Evolutionary conservation across 2,329 filamentous ascomycete genomes (phyloP).

Genomic region (Cyphellophora attinorum): DNA sequence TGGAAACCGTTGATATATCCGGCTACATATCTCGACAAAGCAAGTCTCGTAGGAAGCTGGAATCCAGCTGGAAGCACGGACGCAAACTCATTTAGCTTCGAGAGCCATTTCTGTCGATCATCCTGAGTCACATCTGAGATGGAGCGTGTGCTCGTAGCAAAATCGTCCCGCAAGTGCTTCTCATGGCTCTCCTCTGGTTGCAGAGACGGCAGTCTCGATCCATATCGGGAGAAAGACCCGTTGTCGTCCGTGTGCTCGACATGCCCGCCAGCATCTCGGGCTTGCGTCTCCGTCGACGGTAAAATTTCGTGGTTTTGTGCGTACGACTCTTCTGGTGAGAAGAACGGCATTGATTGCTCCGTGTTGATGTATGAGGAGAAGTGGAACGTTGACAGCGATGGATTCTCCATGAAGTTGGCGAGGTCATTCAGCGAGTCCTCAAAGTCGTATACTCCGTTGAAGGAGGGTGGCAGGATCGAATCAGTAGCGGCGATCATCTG

Average conservation of each 20-base stretch:
- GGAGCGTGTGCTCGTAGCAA: constrained; percentile 12
- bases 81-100: constrained; percentile 15
- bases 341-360: constrained; percentile 33
- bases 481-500: constrained; percentile 23
- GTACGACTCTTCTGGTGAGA: constrained; percentile 30
- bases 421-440: constrained; percentile 28
- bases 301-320: constrained; percentile 20
- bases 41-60: constrained; percentile 17
- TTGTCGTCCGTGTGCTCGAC: constrained; percentile 20
- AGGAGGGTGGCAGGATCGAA: not conserved
- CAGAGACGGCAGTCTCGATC: constrained; percentile 28
- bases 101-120: constrained; percentile 21
- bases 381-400: constrained; percentile 27
- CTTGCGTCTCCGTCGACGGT: constrained; percentile 5
- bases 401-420: constrained; percentile 28
- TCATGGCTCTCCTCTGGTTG: constrained; percentile 25
- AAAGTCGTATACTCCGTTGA: constrained; percentile 12
- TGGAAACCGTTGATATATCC: constrained; percentile 20
- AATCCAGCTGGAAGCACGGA: constrained; percentile 12
- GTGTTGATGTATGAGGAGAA: constrained; percentile 29
- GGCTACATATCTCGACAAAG: constrained; percentile 18
- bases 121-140: constrained; percentile 26
- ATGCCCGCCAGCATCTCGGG: constrained; percentile 4
- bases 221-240: constrained; percentile 27
- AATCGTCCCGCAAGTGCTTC: constrained; percentile 3